A percentile compares a stretch with the other conserved stretches of the same genome.
Conservation (phyloP, 2,329 filamentous ascomycete genomes). For the Epichloe sibirici region DNA sequence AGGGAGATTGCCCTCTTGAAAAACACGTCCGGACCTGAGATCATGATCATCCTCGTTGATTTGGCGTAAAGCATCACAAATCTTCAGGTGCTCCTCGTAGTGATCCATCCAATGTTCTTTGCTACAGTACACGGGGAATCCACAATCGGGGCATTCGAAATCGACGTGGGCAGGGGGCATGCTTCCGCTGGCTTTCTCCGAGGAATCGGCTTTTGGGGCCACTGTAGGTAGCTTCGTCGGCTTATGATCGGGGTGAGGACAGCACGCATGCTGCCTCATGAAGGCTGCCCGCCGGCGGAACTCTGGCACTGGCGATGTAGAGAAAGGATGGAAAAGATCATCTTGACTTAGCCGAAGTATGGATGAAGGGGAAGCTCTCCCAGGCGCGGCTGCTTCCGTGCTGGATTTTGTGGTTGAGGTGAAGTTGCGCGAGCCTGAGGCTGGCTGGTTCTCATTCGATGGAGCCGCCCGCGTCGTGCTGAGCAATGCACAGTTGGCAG, state of each 20-base stretch:
- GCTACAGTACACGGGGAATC: slow-evolving; percentile 84
- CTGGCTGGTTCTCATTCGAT: slow-evolving; percentile 7
- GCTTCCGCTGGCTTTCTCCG: slow-evolving; percentile 40
- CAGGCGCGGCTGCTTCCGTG: slow-evolving; percentile 17
- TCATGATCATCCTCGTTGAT: slow-evolving; percentile 99
- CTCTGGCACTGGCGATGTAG: slow-evolving; percentile 73
- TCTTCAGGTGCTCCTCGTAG: slow-evolving; percentile 82
- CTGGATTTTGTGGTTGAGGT: slow-evolving; percentile 16
- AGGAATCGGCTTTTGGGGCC: slow-evolving; percentile 49
- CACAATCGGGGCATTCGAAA: slow-evolving; percentile 95
- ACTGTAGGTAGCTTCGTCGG: slow-evolving; percentile 57
- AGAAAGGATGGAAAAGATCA: slow-evolving; percentile 89
- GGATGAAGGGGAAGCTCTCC: slow-evolving; percentile 12
- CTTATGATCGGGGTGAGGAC: slow-evolving; percentile 79
- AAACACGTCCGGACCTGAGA: slow-evolving; percentile 76
- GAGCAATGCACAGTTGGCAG: slow-evolving; percentile 13
- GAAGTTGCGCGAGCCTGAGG: slow-evolving; percentile 16
- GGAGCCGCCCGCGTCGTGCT: slow-evolving; percentile 9
- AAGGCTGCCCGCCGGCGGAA: slow-evolving; percentile 81
- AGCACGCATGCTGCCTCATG: slow-evolving; percentile 88
- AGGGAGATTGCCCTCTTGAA: slow-evolving; percentile 88
- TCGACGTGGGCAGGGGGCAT: slow-evolving; percentile 69
- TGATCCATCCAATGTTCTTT: slow-evolving; percentile 94
- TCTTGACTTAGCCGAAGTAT: slow-evolving; percentile 45
- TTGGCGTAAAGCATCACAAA: slow-evolving; percentile 82